Evolutionary conservation across 495 filamentous ascomycete species (phyloP), one percentile per base, ranked within the genome.

Genomic region (Penicillium tannophilum): DNA sequence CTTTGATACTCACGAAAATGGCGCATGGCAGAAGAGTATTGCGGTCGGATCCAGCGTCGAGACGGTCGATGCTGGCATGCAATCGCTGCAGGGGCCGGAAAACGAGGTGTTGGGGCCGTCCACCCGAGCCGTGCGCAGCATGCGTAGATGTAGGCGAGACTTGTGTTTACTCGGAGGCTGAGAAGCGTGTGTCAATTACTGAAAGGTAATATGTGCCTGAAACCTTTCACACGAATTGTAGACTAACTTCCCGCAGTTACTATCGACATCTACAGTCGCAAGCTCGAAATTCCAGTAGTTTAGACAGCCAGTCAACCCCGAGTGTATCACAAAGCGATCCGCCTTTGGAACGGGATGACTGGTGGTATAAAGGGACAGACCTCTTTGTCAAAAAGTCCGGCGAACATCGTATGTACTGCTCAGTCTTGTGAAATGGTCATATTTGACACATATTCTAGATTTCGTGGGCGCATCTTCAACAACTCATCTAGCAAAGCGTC

Each of bases 341-440:
- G 1, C 61, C 68, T 6, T 30, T 59, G n/a, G 73, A 73, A 47
- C 62, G 72, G 16, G 73, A 74, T 39, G 72, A 76, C 58, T 76
- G 72, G 72, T 76, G 73, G 73, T 73, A 71, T 48, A 70, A 73
- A 54, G 72, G 70, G n/a, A 66, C 69, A 0, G 72, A 72, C 33
- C 39, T 74, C n/a, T 63, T 76, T 8, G 30, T 74, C 8, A 71
- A 73, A 39, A 63, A 69, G 39, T 72, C 70, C 2, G 73, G 72
- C n/a, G 73, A 74, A 54, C 72, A 71, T 28, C 72, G 73, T 76
- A 68, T 16, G 73, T 45, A 6, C 7, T 14, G 36, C 7, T 16
- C 14, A 43, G 0, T 44, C n/a, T 0, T 1, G 19, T 16, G 19
- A 35, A 26, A 5, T 36, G 33, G 33, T 9, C 12, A 51, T 17